Base-by-base conservation (phyloP, 352 stramenopile species). In the Stramenopiles sp. region DNA sequence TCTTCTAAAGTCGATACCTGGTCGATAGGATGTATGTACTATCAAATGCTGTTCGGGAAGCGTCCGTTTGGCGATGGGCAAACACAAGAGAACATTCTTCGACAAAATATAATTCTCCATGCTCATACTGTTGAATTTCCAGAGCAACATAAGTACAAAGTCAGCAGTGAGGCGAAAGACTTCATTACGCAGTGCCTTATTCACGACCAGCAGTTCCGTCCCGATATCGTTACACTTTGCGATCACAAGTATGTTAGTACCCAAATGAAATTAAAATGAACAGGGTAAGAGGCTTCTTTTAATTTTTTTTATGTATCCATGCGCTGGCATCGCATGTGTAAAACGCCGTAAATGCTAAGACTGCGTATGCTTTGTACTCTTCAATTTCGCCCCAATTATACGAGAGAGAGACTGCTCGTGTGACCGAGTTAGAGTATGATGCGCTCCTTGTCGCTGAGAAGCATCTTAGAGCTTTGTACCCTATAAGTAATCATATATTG, bases 11-110 rank as follows among this genome's bases (percentile, higher is more conserved):
- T 97, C 0, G 93, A 97, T 86, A 92, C 96, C 0, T 97, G 92
- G 92, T 93, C 88, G 8, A 88, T 95, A 78, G 93, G 93, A 30
- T 91, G 97, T n/a, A 96, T 97, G 71, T 96, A 93, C 82, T 97
- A 91, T 83, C 93, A 97, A 85, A 97, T 97, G 91, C 81, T 97
- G 0, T 97, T 92, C 84, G 92, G 93, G 29, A 85, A 85, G 22
- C 85, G 92, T 31, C 93, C 93, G 7, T 97, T 97, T 88, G 93
- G 93, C 67, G 92, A 97, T 82, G 92, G 93, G 7, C 87, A 92
- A 82, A 92, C 89, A 29, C 92, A 95, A 84, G 90, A 94, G 82
- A 85, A 84, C 27, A 80, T 91, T 29, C 80, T 91, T 30, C 80
- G 83, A 30, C 84, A 91, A 7, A 84, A 92, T 33, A 92, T 90